Percentiles rank a stretch among this genome's conserved stretches.
These are phyloP conservation scores for Blastocystis sp. DNA, from an alignment of 352 stramenopile species.

Conservation along the genomic window DNA sequence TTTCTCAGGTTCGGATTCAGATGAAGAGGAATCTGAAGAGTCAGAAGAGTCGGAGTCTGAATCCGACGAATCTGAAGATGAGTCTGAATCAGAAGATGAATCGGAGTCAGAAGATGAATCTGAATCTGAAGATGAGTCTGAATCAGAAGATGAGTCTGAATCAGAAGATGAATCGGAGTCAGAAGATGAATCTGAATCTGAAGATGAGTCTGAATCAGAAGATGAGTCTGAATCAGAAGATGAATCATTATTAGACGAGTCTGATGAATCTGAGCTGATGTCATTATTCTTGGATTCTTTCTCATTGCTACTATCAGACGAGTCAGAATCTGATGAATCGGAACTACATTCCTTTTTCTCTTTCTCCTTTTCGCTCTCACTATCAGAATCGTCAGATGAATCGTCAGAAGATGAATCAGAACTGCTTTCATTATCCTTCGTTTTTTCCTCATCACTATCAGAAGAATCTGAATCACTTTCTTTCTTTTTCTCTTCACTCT, in stretches of 20 bases:
- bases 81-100: conserved; percentile 70
- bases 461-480: background rate
- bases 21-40: background rate
- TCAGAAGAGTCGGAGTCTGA: conserved; percentile 71
- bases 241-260: too few species aligned
- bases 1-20: conserved; percentile 61
- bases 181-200: conserved; percentile 74
- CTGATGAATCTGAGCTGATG: background rate
- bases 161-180: conserved; percentile 69
- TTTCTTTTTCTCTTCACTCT: background rate
- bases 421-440: background rate
- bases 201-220: conserved; percentile 59
- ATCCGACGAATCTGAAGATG: conserved; percentile 70
- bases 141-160: conserved; percentile 71
- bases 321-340: background rate
- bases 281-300: background rate
- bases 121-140: conserved; percentile 66
- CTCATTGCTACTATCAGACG: background rate
- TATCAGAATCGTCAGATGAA: conserved; percentile 19
- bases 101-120: conserved; percentile 70
- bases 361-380: background rate
- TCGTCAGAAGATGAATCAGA: background rate
- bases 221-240: background rate
- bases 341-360: background rate
- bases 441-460: background rate